Evolutionary conservation across 148 eudicot genomes (phyloP).

Genomic region (Rhododendron henanense): DNA sequence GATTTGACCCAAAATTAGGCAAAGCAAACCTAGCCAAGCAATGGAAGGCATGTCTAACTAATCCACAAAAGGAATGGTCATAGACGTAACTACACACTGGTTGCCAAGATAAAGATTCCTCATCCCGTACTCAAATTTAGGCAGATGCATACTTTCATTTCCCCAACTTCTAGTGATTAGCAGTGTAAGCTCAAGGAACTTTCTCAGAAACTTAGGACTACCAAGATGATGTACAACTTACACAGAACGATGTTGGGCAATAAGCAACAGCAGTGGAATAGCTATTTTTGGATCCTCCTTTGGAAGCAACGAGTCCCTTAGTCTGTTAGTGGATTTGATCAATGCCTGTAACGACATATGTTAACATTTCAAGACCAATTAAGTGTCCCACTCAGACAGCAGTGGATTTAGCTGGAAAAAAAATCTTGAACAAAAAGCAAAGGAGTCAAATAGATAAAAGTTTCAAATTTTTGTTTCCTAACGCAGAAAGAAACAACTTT

Average conservation of each 20-base stretch:
- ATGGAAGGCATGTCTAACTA: neutral
- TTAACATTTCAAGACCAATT: conserved; percentile 1
- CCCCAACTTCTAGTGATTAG: neutral
- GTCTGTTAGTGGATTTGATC: conserved; percentile 84
- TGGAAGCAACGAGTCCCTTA: conserved; percentile 83
- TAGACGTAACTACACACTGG: neutral
- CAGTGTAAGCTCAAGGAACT: neutral
- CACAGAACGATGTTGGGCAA: conserved; percentile 96
- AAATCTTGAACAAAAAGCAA: neutral
- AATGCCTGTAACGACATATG: conserved; percentile 53
- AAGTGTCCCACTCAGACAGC: neutral
- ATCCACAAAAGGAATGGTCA: neutral
- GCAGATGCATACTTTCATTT: neutral
- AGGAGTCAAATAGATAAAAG: neutral
- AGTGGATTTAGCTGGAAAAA: neutral
- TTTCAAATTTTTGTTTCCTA: neutral
- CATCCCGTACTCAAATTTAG: neutral
- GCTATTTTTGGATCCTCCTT: conserved; percentile 92
- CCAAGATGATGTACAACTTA: conserved; percentile 33
- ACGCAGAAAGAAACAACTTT: neutral
- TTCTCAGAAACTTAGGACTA: neutral
- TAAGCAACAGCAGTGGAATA: conserved; percentile 79
- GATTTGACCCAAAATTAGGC: neutral
- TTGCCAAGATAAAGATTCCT: neutral
- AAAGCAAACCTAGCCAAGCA: neutral